These are phyloP conservation scores for Amyloporia xantha DNA, from an alignment of 768 basidiomycete species.

Conservation along the genomic window DNA sequence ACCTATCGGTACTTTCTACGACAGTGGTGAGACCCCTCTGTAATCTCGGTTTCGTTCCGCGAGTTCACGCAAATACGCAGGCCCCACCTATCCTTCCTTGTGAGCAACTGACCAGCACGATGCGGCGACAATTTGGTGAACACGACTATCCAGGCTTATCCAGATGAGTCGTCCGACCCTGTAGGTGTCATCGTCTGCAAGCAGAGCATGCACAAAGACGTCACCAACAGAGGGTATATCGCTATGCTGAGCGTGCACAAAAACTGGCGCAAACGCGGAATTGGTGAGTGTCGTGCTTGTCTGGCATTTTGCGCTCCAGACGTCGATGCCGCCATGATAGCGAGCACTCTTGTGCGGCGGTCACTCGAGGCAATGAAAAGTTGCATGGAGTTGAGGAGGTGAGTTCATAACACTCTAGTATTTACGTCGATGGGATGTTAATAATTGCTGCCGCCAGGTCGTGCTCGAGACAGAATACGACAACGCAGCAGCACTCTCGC, in stretches of 20 bases:
- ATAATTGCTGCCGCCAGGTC: constrained; percentile 44
- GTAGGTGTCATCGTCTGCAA: constrained; percentile 97
- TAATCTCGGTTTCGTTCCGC: background rate
- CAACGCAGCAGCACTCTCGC: constrained; percentile 77
- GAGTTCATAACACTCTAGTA: constrained; percentile 24
- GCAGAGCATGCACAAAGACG: constrained; percentile 79
- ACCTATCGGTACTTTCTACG: constrained; percentile 96
- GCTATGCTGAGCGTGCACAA: constrained; percentile 94
- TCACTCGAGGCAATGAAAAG: constrained; percentile 85
- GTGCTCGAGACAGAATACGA: constrained; percentile 96
- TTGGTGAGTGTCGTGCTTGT: constrained; percentile 60
- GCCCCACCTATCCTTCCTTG: constrained; percentile 86
- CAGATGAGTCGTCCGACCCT: constrained; percentile 46
- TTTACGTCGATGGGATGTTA: no score
- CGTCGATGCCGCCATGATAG: constrained; percentile 36
- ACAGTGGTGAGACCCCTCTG: constrained; percentile 92
- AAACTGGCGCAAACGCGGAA: constrained; percentile 81
- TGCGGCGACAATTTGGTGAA: constrained; percentile 19
- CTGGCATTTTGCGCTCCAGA: constrained; percentile 14
- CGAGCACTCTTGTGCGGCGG: constrained; percentile 75
- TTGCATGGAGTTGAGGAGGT: constrained; percentile 82
- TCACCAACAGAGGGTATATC: constrained; percentile 86
- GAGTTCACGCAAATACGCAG: no score
- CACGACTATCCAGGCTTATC: constrained; percentile 45
- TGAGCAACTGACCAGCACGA: constrained; percentile 22